Evolutionary conservation across 306 rosid genomes (phyloP), one percentile per base, ranked within the genome.

Genomic region (Quillaja saponaria): DNA sequence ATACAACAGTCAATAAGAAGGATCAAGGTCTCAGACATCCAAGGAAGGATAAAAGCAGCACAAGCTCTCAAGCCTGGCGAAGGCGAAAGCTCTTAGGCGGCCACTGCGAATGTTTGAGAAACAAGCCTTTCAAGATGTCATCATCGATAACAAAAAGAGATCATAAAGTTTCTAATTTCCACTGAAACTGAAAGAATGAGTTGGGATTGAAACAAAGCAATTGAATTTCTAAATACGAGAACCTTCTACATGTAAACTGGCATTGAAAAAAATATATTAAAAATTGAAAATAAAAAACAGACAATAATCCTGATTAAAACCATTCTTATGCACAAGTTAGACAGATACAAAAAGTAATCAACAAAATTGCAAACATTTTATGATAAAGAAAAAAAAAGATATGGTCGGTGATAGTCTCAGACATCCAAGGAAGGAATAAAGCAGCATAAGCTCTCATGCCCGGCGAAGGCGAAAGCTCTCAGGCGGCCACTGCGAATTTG

Each of bases 31-130:
- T 40, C 64, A 58, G 64, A 58, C 50, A 58, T 40, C 64, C 64
- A 58, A 58, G 64, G 64, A 58, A 58, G 64, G 64, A 58, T 38
- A 39, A 1, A 58, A 3, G 34, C 64, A 58, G 49, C 64, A 58
- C 49, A 18, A 58, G 50, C 64, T 58, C 64, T 58, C 64, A 40
- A 58, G 64, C 64, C 64, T 19, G 38, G 64, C 64, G 18, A 18
- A 58, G 64, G 50, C 49, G 64, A 58, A 58, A 58, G 64, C 64
- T 58, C 64, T 58, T n/a, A 58, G 64, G 38, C 50, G 20, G 64
- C 64, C 64, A 58, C 64, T 58, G 64, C 64, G 64, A 58, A 58
- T 58, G 64, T 40, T 21, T 38, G 64, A 58, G 64, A 58, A 58
- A 58, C 64, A 58, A 58, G 64, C 64, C 64, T 58, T 58, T 7